Evolutionary conservation across 305 asterid genomes (phyloP), one percentile per base, ranked within the genome.

Genomic region (Coffea humblotiana): DNA sequence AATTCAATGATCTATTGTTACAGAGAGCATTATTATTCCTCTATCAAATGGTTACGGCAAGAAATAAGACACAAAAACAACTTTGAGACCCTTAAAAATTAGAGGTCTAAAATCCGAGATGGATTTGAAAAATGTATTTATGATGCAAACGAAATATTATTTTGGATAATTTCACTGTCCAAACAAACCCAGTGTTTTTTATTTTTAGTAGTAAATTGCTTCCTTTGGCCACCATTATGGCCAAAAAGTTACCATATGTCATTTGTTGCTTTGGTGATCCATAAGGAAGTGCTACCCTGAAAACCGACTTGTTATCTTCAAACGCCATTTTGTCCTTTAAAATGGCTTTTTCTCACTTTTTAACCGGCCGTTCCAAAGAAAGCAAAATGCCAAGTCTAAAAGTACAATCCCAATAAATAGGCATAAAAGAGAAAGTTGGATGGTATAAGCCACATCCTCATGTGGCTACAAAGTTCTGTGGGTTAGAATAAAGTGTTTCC

Each of bases 401-500:
- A 77, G 4, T 25, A 35, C 37, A 49, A 10, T 27, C 25, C 72
- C 68, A 70, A 58, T 2, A 23, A 13, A 56, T n/a, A 8, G 74
- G 74, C 14, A 66, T 4, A 66, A 48, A n/a, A 68, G 19, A 45
- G 48, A 61, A 40, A 54, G 77, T 74, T 54, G 67, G 32, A 37
- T 8, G 51, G 51, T 18, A 69, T 52, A 74, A 76, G n/a, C 71
- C 43, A 27, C 45, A 60, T 9, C 40, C 40, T 21, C 63, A 63
- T n/a, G 18, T 9, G 52, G 61, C 51, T 66, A 3, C 73, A 49
- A 49, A 77, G 4, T 6, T 61, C 29, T 65, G 49, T 27, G 64
- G 74, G 52, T 56, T 74, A 48, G 27, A 77, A 47, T 27, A 48
- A 65, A 66, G 80, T 77, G 65, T 52, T 65, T 48, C 61, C 74